Evolutionary conservation across 805 yeast genomes (phyloP).

Genomic region (Candida orba): DNA sequence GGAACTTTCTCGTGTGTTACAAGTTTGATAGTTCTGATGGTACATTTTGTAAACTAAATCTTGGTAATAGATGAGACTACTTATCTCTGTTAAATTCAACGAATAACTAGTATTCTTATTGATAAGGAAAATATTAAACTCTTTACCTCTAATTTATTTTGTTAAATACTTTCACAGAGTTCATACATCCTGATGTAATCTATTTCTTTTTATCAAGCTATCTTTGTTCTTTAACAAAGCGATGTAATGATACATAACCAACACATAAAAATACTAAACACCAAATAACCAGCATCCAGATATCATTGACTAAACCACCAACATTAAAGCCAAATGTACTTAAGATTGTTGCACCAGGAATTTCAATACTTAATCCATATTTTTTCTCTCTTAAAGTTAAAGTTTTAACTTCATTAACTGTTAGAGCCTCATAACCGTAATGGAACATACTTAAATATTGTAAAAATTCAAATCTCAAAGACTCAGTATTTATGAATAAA

Average conservation of each 20-base stretch:
- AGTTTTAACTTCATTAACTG: conserved; percentile 88
- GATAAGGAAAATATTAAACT: no score
- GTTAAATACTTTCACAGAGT: no score
- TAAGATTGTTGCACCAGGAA: conserved; percentile 95
- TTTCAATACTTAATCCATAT: conserved; percentile 88
- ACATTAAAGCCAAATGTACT: conserved; percentile 93
- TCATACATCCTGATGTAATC: no score
- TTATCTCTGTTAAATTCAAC: no score
- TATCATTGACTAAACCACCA: conserved; percentile 64
- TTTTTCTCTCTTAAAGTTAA: conserved; percentile 79
- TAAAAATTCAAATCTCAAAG: conserved; percentile 55
- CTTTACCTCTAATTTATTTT: no score
- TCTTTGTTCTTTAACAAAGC: conserved; percentile 65
- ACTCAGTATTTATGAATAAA: conserved; percentile 77
- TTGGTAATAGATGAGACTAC: no score
- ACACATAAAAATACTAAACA: conserved; percentile 48
- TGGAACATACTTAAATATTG: conserved; percentile 88
- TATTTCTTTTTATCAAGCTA: conserved; percentile 7
- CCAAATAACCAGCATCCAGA: conserved; percentile 50
- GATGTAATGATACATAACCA: conserved; percentile 73
- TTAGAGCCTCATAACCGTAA: conserved; percentile 88
- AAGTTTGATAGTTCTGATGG: no score
- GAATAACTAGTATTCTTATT: no score
- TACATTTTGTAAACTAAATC: no score
- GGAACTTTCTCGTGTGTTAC: no score